Conservation (phyloP, 108 stramenopile genomes). For the Hondaea fermentalgiana region DNA sequence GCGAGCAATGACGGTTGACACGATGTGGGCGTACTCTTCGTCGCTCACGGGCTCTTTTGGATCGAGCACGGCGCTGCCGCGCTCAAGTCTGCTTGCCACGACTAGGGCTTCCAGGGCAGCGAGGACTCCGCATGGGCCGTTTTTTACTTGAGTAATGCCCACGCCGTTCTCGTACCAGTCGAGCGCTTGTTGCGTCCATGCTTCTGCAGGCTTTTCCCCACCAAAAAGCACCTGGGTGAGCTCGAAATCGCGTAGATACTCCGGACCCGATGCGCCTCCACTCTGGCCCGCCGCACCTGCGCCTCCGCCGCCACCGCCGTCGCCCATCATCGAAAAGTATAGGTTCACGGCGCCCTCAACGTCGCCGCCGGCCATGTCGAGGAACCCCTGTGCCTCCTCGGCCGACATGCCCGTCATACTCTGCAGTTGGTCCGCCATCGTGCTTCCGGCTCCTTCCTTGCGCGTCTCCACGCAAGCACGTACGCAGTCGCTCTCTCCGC, state of each 20-base stretch:
- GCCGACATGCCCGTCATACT: not conserved
- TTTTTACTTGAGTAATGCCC: not conserved
- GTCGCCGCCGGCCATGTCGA: constrained; percentile 14
- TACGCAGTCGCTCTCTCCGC: too few relatives aligned
- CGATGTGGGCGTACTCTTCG: not conserved
- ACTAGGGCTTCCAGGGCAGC: not conserved
- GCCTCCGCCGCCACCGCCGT: not conserved
- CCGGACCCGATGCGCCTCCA: not conserved
- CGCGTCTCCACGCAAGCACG: too few relatives aligned
- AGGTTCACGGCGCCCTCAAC: not conserved
- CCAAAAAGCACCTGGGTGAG: not conserved
- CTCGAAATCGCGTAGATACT: not conserved
- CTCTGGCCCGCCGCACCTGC: not conserved
- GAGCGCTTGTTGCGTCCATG: not conserved
- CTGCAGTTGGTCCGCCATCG: not conserved
- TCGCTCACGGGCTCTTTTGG: not conserved
- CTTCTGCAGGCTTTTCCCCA: not conserved
- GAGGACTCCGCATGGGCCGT: not conserved
- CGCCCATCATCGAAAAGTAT: not conserved
- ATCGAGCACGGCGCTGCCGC: not conserved
- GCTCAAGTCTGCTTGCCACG: not conserved
- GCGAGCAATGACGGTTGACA: not conserved
- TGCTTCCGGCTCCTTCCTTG: too few relatives aligned
- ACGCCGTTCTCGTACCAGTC: not conserved
- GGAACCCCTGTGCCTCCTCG: not conserved